Percentiles rank a stretch among this genome's conserved stretches.
These are phyloP conservation scores for Chlorencoelia australis DNA, from an alignment of 2,329 filamentous ascomycete species.

Conservation along the genomic window DNA sequence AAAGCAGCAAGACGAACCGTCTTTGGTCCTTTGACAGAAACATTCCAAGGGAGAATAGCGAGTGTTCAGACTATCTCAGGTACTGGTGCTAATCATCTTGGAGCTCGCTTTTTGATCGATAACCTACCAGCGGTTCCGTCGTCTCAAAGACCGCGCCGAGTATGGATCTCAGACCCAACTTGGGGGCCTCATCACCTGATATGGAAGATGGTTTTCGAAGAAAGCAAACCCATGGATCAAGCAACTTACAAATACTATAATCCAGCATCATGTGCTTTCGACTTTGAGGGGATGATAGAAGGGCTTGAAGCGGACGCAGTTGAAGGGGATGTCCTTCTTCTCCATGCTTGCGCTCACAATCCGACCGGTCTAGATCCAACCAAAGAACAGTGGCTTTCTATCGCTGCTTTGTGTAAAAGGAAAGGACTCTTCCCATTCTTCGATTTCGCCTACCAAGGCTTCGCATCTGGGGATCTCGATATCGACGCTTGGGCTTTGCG, in stretches of 20 bases:
- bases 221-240: too few species aligned
- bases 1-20: too few species aligned
- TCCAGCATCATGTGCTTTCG: conserved; percentile 16
- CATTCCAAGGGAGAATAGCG: too few species aligned
- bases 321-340: conserved; percentile 24
- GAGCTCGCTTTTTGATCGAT: too few species aligned
- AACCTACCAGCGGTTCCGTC: too few species aligned
- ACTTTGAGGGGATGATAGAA: conserved; percentile 26
- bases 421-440: conserved; percentile 25
- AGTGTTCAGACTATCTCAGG: too few species aligned
- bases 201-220: neutral
- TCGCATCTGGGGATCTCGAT: conserved; percentile 25
- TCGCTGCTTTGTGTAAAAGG: conserved; percentile 17
- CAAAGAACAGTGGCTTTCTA: conserved; percentile 24
- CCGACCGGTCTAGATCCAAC: conserved; percentile 33
- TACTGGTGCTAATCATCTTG: too few species aligned
- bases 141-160: neutral
- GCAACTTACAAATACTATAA: neutral
- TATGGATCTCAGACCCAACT: neutral
- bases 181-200: neutral
- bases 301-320: conserved; percentile 21
- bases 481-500: conserved; percentile 27
- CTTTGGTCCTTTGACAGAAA: too few species aligned
- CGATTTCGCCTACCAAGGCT: conserved; percentile 27
- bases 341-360: conserved; percentile 36